Evolutionary conservation across 371 early-diverging fungal species (phyloP).

Genomic region (Dinochytrium kinnereticum): DNA sequence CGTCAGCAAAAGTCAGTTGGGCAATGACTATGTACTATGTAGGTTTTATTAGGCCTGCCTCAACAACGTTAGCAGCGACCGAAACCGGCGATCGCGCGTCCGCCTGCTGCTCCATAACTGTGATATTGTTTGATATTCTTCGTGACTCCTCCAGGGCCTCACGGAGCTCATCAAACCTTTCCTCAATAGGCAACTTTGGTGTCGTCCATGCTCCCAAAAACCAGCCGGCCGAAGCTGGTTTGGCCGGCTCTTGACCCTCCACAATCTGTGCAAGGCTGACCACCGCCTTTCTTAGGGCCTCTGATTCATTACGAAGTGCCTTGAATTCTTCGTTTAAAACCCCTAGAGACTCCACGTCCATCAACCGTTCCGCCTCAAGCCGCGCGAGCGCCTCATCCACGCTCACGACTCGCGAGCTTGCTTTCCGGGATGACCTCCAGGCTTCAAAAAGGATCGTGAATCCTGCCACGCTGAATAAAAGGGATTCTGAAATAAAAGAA

Average conservation of each 20-base stretch:
- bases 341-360: slow-evolving; percentile 55
- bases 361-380: slow-evolving; percentile 55
- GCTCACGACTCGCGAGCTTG: slow-evolving; percentile 65
- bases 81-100: slow-evolving; percentile 11
- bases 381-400: slow-evolving; percentile 77
- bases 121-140: not conserved
- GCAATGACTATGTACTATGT: too few species aligned
- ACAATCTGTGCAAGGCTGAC: not conserved
- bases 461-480: slow-evolving; percentile 85
- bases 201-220: not conserved
- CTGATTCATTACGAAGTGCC: slow-evolving; percentile 22
- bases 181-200: not conserved
- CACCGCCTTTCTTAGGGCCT: slow-evolving; percentile 11
- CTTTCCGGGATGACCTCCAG: slow-evolving; percentile 69
- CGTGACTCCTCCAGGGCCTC: slow-evolving; percentile 1
- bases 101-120: not conserved
- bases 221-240: not conserved
- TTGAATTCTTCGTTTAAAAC: slow-evolving; percentile 37
- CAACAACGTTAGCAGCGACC: slow-evolving; percentile 12
- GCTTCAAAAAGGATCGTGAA: slow-evolving; percentile 62
- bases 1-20: too few species aligned
- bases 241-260: not conserved
- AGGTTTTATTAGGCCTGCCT: slow-evolving; percentile 7
- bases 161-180: not conserved
- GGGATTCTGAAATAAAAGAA: slow-evolving; percentile 82